Conservation (phyloP, 116 monocot genomes). For the Dioscorea cayenensis region DNA sequence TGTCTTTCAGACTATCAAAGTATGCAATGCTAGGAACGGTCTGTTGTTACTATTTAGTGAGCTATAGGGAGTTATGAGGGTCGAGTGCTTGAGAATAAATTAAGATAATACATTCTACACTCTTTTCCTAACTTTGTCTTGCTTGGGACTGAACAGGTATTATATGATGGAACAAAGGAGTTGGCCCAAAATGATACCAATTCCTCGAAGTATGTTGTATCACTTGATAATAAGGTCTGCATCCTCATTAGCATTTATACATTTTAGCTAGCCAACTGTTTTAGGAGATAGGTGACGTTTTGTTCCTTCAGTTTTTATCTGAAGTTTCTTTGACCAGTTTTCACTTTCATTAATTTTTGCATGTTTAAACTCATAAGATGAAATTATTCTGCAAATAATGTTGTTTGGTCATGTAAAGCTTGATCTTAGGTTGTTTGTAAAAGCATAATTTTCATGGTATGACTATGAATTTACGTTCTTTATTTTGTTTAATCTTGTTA, state of each 20-base stretch:
- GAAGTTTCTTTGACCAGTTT: too few species aligned
- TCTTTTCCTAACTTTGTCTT: slow-evolving; percentile 4
- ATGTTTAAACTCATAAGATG: too few species aligned
- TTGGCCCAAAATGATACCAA: slow-evolving; percentile 54
- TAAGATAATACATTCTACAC: background rate
- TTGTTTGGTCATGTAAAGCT: background rate
- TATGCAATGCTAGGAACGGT: slow-evolving; percentile 81
- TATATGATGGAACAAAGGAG: slow-evolving; percentile 87
- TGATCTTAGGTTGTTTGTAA: background rate
- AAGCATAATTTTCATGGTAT: background rate
- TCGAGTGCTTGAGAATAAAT: slow-evolving; percentile 9
- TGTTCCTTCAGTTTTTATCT: background rate
- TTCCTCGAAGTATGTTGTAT: slow-evolving; percentile 73
- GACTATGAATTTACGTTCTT: background rate
- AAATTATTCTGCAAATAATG: too few species aligned
- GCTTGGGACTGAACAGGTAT: slow-evolving; percentile 41
- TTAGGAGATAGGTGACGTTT: background rate
- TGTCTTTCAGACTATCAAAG: slow-evolving; percentile 98
- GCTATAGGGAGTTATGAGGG: slow-evolving; percentile 12
- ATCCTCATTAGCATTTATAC: background rate
- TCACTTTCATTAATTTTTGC: too few species aligned
- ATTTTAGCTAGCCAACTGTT: background rate
- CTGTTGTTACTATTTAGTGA: slow-evolving; percentile 55
- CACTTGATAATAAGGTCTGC: slow-evolving; percentile 74
- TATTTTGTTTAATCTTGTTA: background rate